A percentile compares a stretch with the other conserved stretches of the same genome.
Conservation (phyloP, 129 eudicot species). For the Helianthus tuberosus region DNA sequence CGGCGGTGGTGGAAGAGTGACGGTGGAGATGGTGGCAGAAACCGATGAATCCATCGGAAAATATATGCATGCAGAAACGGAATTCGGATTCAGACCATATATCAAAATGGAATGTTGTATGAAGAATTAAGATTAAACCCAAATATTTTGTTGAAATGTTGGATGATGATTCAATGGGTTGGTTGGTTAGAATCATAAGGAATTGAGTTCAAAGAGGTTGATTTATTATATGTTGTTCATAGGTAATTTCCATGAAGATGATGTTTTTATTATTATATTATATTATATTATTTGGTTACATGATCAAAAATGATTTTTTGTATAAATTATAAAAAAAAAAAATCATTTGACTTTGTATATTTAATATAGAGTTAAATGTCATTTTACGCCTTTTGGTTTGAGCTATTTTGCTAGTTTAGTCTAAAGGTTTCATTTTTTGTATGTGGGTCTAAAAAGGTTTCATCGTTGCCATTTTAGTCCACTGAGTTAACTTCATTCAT, state of each 20-base stretch:
- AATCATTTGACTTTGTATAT: too few relatives aligned
- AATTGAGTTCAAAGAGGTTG: neutral
- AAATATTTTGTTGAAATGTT: constrained; percentile 23
- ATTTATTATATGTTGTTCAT: neutral
- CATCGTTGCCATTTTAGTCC: too few relatives aligned
- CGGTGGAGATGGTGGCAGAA: constrained; percentile 31
- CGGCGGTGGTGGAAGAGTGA: constrained; percentile 25
- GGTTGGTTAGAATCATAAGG: constrained; percentile 10
- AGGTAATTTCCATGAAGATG: neutral
- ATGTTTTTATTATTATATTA: neutral
- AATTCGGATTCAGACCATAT: constrained; percentile 21
- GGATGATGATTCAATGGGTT: constrained; percentile 23
- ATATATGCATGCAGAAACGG: neutral
- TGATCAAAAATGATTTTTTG: neutral
- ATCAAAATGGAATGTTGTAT: constrained; percentile 6
- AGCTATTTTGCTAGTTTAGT: too few relatives aligned
- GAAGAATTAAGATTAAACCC: neutral
- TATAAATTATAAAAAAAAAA: neutral
- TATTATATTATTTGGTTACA: neutral
- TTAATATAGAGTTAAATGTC: too few relatives aligned
- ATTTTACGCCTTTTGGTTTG: too few relatives aligned
- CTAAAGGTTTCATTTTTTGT: too few relatives aligned
- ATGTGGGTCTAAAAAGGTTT: too few relatives aligned
- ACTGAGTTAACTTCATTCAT: too few relatives aligned
- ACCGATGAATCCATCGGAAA: constrained; percentile 32